phyloP scores from a whole-genome alignment of 805 yeast species.

The Nakazawaea siamensis region DNA sequence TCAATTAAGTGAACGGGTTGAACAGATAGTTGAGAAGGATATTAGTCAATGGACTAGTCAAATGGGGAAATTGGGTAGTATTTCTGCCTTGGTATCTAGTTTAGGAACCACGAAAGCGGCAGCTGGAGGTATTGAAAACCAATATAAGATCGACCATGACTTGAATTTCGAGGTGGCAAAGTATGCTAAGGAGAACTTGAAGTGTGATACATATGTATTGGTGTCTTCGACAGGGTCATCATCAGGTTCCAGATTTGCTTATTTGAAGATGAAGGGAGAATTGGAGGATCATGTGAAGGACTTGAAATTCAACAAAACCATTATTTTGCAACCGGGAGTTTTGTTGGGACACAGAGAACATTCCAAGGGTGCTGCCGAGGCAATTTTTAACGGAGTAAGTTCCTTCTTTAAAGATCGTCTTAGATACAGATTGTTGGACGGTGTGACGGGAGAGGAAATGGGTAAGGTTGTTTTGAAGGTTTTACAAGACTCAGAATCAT shows the following conservation, averaged over 20 bases:
- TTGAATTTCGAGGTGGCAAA: slow-evolving; percentile 60
- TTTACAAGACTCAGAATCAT: slow-evolving; percentile 2
- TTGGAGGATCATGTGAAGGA: slow-evolving; percentile 59
- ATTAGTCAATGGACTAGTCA: slow-evolving; percentile 40
- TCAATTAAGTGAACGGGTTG: slow-evolving; percentile 18
- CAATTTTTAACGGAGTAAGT: slow-evolving; percentile 24
- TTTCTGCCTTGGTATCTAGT: slow-evolving; percentile 47
- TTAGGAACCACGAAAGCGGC: slow-evolving; percentile 69
- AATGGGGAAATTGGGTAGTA: slow-evolving; percentile 22
- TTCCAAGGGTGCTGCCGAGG: slow-evolving; percentile 29
- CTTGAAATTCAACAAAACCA: slow-evolving; percentile 62
- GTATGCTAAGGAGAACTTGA: slow-evolving; percentile 63
- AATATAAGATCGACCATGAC: slow-evolving; percentile 67
- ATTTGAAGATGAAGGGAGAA: slow-evolving; percentile 64
- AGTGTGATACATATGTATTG: slow-evolving; percentile 54
- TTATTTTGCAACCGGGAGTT: slow-evolving; percentile 73
- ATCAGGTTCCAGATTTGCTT: slow-evolving; percentile 47
- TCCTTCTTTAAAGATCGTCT: slow-evolving; percentile 23
- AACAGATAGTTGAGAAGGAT: slow-evolving; percentile 32
- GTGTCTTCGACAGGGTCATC: slow-evolving; percentile 64
- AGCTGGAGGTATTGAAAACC: slow-evolving; percentile 70
- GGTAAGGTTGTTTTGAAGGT: slow-evolving; percentile 43
- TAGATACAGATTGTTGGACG: slow-evolving; percentile 25
- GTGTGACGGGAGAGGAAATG: slow-evolving; percentile 60
- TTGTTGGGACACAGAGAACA: slow-evolving; percentile 55